Evolutionary conservation across 305 asterid species (phyloP), one percentile per base, ranked within the genome.

Genomic region (Fraxinus velutina): DNA sequence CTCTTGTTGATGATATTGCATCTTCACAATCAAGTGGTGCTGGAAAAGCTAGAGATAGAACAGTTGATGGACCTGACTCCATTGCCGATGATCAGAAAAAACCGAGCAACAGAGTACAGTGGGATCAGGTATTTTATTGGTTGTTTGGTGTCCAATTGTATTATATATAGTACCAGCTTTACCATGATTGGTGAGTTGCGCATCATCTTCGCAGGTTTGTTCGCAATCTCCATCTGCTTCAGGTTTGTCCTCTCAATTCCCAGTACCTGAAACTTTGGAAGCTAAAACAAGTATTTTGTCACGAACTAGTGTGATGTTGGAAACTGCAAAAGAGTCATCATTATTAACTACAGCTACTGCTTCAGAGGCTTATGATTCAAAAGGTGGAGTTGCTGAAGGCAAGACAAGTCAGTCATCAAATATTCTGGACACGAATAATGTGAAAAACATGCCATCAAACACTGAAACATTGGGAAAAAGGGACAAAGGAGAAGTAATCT

Each of bases 81-180:
- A 36, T 70, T 60, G 24, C 29, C 4, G 36, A 33, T n/a, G 79
- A 83, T 75, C 88, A 84, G 82, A 84, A 82, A 75, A 86, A 84
- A 82, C 84, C 77, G 42, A 83, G 83, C 83, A 77, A 75, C 62
- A 79, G 83, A 75, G 88, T 76, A 64, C 82, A 81, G 73, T 80
- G 76, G 62, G 89, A 89, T 80, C 85, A 85, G 91, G 95, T 91
- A 86, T 75, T 79, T 77, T 83, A 62, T 44, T 77, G 77, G 39
- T 55, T 81, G 9, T 76, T 62, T 82, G 32, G 77, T 78, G 71
- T 77, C 78, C 29, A 68, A 62, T 17, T 55, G 27, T 6, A 55
- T 55, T 55, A 55, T 17, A 55, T 55, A 17, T 55, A 55, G 12
- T 55, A 19, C 66, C 27, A 55, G 66, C 66, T 80, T 83, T 82